phyloP scores from a whole-genome alignment of 768 basidiomycete species.

The Baorangia bicolor region DNA sequence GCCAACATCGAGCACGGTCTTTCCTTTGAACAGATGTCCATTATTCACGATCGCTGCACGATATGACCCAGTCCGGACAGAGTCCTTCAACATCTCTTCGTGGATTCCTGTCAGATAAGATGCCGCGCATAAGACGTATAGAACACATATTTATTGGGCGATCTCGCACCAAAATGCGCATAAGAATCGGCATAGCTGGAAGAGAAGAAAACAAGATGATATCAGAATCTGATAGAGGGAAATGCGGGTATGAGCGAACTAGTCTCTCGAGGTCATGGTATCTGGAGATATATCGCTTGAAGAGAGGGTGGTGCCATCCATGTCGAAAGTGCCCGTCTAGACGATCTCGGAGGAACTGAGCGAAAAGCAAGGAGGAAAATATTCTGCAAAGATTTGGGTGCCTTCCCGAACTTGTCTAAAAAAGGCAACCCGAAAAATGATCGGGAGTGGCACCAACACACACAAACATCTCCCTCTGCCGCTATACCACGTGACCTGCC shows the following conservation, averaged over 20 bases:
- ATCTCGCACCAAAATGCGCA: conserved; percentile 80
- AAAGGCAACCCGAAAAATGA: conserved; percentile 9
- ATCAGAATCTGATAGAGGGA: conserved; percentile 38
- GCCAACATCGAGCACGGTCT: conserved; percentile 96
- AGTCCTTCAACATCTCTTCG: conserved; percentile 99
- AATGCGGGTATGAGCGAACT: conserved; percentile 55
- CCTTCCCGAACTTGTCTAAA: not conserved
- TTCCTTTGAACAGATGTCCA: conserved; percentile 92
- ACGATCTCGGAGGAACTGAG: not conserved
- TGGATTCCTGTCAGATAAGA: conserved; percentile 70
- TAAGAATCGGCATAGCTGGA: conserved; percentile 93
- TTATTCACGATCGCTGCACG: conserved; percentile 94
- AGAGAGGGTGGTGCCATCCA: conserved; percentile 34
- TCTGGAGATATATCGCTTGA: conserved; percentile 27
- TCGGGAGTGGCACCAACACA: conserved; percentile 12
- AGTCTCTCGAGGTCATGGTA: conserved; percentile 85
- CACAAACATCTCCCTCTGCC: conserved; percentile 7
- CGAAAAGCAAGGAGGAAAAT: not conserved
- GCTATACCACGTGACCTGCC: conserved; percentile 21
- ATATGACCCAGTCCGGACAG: conserved; percentile 93
- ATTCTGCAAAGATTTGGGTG: not conserved
- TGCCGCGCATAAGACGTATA: conserved; percentile 1
- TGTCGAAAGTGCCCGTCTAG: conserved; percentile 12
- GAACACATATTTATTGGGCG: not conserved
- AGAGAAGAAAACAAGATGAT: conserved; percentile 32